Conservation (phyloP, 83 land plant species). For the Thuja plicata region DNA sequence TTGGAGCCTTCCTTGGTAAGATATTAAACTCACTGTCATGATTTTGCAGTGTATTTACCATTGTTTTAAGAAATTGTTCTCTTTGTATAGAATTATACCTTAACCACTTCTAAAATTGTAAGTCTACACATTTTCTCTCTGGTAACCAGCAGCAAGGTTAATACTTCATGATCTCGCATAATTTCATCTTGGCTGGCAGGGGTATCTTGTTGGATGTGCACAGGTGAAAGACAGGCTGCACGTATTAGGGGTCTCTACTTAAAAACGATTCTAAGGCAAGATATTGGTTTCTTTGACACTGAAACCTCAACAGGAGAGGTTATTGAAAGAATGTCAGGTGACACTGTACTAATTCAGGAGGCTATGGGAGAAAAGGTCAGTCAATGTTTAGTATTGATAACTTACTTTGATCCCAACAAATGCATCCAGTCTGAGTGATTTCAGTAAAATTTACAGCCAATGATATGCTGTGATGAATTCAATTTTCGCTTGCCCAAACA, state of each 20-base stretch:
- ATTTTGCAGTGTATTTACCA: neutral
- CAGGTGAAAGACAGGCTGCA: constrained; percentile 52
- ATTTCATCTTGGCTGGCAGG: constrained; percentile 16
- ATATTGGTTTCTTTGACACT: constrained; percentile 41
- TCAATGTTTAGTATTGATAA: neutral
- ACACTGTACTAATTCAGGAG: constrained; percentile 26
- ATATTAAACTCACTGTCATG: neutral
- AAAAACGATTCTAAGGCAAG: constrained; percentile 15
- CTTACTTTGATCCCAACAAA: neutral
- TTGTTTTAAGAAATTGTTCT: neutral
- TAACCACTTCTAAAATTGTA: neutral
- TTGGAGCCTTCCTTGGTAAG: constrained; percentile 67
- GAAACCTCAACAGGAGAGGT: constrained; percentile 52
- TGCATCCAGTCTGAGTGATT: neutral
- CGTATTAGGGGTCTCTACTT: constrained; percentile 26
- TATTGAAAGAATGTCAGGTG: constrained; percentile 47
- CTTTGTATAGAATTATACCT: neutral
- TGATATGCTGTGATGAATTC: neutral
- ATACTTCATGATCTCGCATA: neutral
- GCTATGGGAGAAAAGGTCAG: constrained; percentile 34
- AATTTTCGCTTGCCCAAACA: too few species aligned
- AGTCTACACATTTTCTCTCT: neutral
- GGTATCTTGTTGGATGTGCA: constrained; percentile 42
- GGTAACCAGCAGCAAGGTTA: neutral
- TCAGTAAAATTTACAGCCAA: neutral